Evolutionary conservation across 2,329 filamentous ascomycete genomes (phyloP).

Genomic region (Ambrosiella xylebori): DNA sequence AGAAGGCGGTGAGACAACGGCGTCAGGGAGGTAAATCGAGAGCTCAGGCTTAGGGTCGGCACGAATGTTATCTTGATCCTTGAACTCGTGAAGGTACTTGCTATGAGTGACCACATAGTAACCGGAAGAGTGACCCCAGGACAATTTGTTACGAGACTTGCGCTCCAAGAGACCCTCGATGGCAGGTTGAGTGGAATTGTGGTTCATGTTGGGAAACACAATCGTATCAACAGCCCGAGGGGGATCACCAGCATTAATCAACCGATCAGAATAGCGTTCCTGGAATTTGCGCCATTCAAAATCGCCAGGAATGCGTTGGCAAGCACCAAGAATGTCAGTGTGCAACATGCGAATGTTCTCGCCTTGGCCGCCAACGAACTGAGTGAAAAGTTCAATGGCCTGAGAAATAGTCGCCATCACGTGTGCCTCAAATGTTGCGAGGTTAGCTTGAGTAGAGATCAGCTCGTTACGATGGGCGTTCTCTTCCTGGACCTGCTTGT

Average conservation of each 20-base stretch:
- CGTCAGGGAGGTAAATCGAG: slow-evolving; percentile 84
- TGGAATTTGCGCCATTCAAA: slow-evolving; percentile 88
- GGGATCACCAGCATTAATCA: slow-evolving; percentile 62
- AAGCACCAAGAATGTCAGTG: slow-evolving; percentile 59
- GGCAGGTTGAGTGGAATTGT: slow-evolving; percentile 60
- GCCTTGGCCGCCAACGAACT: slow-evolving; percentile 61
- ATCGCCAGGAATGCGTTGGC: slow-evolving; percentile 62
- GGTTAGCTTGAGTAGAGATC: slow-evolving; percentile 78
- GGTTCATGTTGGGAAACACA: slow-evolving; percentile 75
- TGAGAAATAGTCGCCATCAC: slow-evolving; percentile 68
- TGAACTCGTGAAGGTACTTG: slow-evolving; percentile 89
- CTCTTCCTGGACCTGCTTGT: slow-evolving; percentile 84
- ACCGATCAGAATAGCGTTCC: slow-evolving; percentile 47
- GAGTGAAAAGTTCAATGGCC: slow-evolving; percentile 66
- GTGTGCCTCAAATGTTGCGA: slow-evolving; percentile 73
- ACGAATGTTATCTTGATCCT: slow-evolving; percentile 60
- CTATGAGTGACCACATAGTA: slow-evolving; percentile 86
- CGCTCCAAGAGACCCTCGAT: slow-evolving; percentile 81
- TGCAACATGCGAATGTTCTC: slow-evolving; percentile 71
- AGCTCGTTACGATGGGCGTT: slow-evolving; percentile 93
- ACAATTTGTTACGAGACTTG: slow-evolving; percentile 73
- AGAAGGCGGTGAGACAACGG: slow-evolving; percentile 51
- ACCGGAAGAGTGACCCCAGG: slow-evolving; percentile 55
- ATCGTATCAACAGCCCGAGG: slow-evolving; percentile 59
- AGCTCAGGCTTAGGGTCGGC: slow-evolving; percentile 69